These are phyloP conservation scores for Linaria vulgaris DNA, from an alignment of 257 asterid genomes.

Conservation along the genomic window DNA sequence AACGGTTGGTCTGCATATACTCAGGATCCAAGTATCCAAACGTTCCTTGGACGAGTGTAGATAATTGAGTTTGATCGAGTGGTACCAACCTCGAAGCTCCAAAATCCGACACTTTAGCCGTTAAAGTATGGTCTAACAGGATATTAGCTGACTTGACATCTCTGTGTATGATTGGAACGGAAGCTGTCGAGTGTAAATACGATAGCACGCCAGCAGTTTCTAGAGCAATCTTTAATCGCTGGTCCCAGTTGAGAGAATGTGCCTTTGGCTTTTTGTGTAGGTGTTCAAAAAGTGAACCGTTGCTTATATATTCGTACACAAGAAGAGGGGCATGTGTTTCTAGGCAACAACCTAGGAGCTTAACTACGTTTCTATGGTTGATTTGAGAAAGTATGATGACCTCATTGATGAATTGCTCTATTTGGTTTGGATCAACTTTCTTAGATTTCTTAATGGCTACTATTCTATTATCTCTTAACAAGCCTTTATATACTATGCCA, in stretches of 20 bases:
- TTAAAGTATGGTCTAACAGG: slow-evolving; percentile 32
- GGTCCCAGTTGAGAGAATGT: slow-evolving; percentile 28
- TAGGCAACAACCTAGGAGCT: slow-evolving; percentile 42
- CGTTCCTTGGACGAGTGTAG: slow-evolving; percentile 41
- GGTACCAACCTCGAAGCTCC: slow-evolving; percentile 37
- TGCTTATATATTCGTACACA: slow-evolving; percentile 35
- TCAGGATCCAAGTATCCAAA: slow-evolving; percentile 42
- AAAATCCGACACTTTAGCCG: slow-evolving; percentile 35
- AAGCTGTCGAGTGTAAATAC: slow-evolving; percentile 33
- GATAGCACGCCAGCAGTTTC: slow-evolving; percentile 35
- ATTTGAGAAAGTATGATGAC: slow-evolving; percentile 35
- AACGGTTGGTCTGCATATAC: slow-evolving; percentile 29
- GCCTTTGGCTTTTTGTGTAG: slow-evolving; percentile 16
- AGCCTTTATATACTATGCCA: slow-evolving; percentile 30
- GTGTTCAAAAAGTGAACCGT: slow-evolving; percentile 27
- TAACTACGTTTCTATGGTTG: slow-evolving; percentile 34
- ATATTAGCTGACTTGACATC: slow-evolving; percentile 39
- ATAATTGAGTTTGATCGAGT: slow-evolving; percentile 14
- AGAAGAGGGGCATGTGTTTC: slow-evolving; percentile 35
- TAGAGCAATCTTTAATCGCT: slow-evolving; percentile 30
- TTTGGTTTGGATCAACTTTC: slow-evolving; percentile 24
- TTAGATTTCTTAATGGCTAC: slow-evolving; percentile 33
- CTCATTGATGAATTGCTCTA: slow-evolving; percentile 41
- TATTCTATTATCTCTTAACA: not conserved
- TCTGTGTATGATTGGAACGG: slow-evolving; percentile 45